phyloP scores from a whole-genome alignment of 768 basidiomycete genomes.

The Mycena sanguinolenta region DNA sequence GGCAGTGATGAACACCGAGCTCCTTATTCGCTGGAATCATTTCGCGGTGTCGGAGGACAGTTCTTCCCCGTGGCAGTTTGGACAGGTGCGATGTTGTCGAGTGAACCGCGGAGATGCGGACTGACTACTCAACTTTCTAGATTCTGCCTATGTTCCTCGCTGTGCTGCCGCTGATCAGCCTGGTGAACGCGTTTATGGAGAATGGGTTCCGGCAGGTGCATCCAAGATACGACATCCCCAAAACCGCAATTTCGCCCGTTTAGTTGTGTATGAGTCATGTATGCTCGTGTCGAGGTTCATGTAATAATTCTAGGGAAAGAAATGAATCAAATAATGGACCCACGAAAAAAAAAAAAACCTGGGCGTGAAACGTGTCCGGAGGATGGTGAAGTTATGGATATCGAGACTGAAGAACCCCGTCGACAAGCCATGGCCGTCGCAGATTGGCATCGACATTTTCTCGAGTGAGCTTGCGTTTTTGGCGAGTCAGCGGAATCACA shows the following conservation, averaged over 20 bases:
- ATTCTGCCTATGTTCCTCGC: conserved; percentile 15
- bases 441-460: no score
- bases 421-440: no score
- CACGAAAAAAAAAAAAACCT: no score
- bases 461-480: no score
- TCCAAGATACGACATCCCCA: not conserved
- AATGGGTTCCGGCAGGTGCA: conserved; percentile 7
- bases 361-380: no score
- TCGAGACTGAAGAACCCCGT: no score
- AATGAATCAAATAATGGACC: no score
- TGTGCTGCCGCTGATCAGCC: conserved; percentile 2
- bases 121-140: not conserved
- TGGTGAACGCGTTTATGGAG: conserved; percentile 4
- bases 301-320: no score
- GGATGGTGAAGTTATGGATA: no score
- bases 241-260: not conserved
- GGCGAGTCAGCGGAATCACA: no score
- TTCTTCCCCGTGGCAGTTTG: conserved; percentile 24
- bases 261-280: not conserved
- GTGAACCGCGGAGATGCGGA: not conserved
- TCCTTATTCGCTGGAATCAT: conserved; percentile 13
- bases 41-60: conserved; percentile 12
- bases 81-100: conserved; percentile 21
- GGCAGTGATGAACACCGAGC: no score
- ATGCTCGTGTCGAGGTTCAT: no score